Percentiles rank a stretch among this genome's conserved stretches.
phyloP scores from a whole-genome alignment of 371 early-diverging fungal species.

The Quaeritorhiza haematococci region DNA sequence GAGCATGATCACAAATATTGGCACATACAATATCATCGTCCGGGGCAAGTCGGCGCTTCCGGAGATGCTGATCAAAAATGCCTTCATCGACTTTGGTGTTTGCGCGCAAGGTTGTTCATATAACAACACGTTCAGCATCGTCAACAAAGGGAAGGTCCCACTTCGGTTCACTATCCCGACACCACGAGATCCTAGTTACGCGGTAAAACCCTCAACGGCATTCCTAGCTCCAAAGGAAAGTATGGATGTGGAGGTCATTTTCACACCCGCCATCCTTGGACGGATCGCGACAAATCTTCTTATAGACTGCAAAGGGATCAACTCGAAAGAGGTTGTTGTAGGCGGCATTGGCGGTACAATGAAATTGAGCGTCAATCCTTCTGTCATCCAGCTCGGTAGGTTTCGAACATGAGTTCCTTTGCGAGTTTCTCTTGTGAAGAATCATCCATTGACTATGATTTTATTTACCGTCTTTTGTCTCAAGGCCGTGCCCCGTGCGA shows the following conservation, averaged over 20 bases:
- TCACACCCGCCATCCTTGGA: constrained; percentile 37
- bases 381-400: constrained; percentile 34
- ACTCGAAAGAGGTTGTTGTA: constrained; percentile 53
- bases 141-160: constrained; percentile 52
- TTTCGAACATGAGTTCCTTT: background rate
- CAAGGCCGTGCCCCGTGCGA: constrained; percentile 42
- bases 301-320: constrained; percentile 52
- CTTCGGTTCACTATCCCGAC: constrained; percentile 45
- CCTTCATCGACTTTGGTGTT: constrained; percentile 50
- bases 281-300: constrained; percentile 40
- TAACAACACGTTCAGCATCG: constrained; percentile 32
- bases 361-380: constrained; percentile 40
- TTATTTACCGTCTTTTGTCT: no score
- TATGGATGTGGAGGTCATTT: constrained; percentile 31
- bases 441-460: background rate
- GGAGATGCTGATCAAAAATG: constrained; percentile 40
- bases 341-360: constrained; percentile 48
- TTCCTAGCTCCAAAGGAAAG: constrained; percentile 37
- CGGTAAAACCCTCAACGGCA: constrained; percentile 26
- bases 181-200: constrained; percentile 34
- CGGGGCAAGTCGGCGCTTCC: constrained; percentile 52
- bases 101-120: constrained; percentile 43
- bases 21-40: constrained; percentile 40
- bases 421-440: background rate
- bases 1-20: constrained; percentile 46